Evolutionary conservation across 495 filamentous ascomycete species (phyloP), one percentile per base, ranked within the genome.

Genomic region (Aspergillus olivimuriae): DNA sequence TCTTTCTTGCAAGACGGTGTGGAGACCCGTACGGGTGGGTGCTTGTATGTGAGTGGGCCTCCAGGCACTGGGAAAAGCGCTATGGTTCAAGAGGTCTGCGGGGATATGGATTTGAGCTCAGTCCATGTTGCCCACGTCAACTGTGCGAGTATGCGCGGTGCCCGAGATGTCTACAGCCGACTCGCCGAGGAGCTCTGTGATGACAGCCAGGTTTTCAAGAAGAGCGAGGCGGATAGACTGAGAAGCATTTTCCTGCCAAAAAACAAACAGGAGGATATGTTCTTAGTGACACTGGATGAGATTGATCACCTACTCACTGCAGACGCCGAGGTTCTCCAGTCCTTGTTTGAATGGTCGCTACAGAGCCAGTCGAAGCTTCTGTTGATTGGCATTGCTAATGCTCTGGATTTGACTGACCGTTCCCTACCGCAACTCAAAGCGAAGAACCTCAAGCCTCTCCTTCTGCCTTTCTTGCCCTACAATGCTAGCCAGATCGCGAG

Each of bases 1-100:
- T 52, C 52, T 0, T 96, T 97, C 50, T 71, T 99, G 31, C 64
- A 75, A 26, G 71, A 77, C 30, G 78, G 83, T 46, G 63, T 83
- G 8, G 63, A 73, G 9, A 60, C 75, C 12, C 69, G 69, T 8
- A 74, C 75, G 15, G 83, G 86, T 37, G 87, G 89, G n/a, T 95
- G 89, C 57, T 73, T 95, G 28, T 99, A 99, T 58, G 81, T 99
- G 51, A 95, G 89, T 51, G 92, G 92, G 0, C 92, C 92, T 21
- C 92, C 92, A 2, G 92, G 92, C 1, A 97, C 94, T 4, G 92
- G 92, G 5, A 99, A 99, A 65, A 95, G 89, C 61, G 94, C 92
- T 3, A 78, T 96, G 64, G 78, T 96, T 39, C 77, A 81, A 42
- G 84, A 94, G 52, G 76, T 95, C 21, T 85, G 82, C 39, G 66